Evolutionary conservation across 2,329 filamentous ascomycete species (phyloP).

Genomic region (Sarocladium brachiariae): DNA sequence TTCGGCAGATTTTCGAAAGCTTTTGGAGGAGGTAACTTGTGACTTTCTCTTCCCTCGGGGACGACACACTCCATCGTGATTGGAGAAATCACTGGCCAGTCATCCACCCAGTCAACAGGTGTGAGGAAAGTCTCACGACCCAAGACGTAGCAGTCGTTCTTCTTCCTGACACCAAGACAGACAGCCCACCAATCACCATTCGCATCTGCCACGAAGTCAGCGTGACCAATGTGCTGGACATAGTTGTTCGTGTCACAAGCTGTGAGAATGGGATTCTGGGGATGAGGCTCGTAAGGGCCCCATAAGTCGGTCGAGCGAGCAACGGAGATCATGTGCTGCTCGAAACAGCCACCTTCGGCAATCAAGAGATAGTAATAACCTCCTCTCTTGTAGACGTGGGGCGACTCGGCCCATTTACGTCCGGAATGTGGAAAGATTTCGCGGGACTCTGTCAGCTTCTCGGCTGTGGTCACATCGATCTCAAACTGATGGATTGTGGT

Average conservation of each 20-base stretch:
- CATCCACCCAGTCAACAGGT: constrained; percentile 11
- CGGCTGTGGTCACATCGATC: not conserved
- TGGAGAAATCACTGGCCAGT: constrained; percentile 9
- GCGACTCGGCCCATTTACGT: constrained; percentile 3
- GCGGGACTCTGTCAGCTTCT: not conserved
- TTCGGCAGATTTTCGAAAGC: constrained; percentile 6
- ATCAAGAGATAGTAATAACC: constrained; percentile 34
- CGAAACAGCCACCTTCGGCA: constrained; percentile 31
- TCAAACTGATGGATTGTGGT: not conserved
- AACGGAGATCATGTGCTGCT: constrained; percentile 22
- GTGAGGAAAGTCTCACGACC: constrained; percentile 13
- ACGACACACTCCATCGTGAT: not conserved
- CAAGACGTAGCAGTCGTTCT: constrained; percentile 10
- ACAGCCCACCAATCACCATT: constrained; percentile 15
- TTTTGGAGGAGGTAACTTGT: not conserved
- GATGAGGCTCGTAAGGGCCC: constrained; percentile 22
- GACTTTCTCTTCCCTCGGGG: not conserved
- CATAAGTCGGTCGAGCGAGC: constrained; percentile 20
- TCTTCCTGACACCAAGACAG: constrained; percentile 11
- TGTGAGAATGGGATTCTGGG: constrained; percentile 24
- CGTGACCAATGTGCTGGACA: constrained; percentile 14
- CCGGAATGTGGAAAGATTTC: not conserved
- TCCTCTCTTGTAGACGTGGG: constrained; percentile 29
- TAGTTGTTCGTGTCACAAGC: constrained; percentile 13
- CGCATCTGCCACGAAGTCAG: constrained; percentile 13